A percentile compares a stretch with the other conserved stretches of the same genome.
Evolutionary conservation across 192 early-diverging fungal species (phyloP).

Genomic region (Radiomyces spectabilis): DNA sequence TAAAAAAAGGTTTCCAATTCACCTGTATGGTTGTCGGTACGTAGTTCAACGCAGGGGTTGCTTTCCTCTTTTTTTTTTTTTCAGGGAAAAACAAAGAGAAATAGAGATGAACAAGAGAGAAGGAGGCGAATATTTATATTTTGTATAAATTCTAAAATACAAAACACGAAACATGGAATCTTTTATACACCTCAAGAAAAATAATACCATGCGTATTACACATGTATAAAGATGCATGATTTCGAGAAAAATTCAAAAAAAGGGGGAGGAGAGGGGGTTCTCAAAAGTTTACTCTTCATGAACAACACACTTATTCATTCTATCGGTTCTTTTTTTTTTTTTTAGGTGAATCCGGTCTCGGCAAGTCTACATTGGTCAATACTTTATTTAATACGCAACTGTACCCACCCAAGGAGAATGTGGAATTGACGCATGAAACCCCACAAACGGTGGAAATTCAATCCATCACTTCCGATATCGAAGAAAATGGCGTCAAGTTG

Average conservation of each 20-base stretch:
- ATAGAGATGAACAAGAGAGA: too few relatives aligned
- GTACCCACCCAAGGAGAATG: slow-evolving; percentile 67
- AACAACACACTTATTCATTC: background rate
- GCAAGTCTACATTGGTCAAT: slow-evolving; percentile 97
- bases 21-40: slow-evolving; percentile 92
- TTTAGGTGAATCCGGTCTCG: slow-evolving; percentile 77
- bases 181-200: too few relatives aligned
- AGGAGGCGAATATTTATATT: too few relatives aligned
- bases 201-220: too few relatives aligned
- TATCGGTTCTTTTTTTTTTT: slow-evolving; percentile 2
- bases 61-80: background rate
- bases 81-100: background rate
- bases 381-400: slow-evolving; percentile 90
- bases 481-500: slow-evolving; percentile 93
- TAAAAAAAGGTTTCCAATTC: slow-evolving; percentile 95
- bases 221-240: too few relatives aligned
- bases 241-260: too few relatives aligned
- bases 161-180: too few relatives aligned
- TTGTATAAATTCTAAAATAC: too few relatives aligned
- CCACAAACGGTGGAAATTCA: slow-evolving; percentile 77
- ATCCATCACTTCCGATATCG: slow-evolving; percentile 82
- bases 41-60: too few relatives aligned
- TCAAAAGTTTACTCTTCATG: background rate
- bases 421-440: slow-evolving; percentile 56
- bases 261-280: background rate